phyloP scores from a whole-genome alignment of 1,284 basidiomycete genomes.

The Boletus sp. region DNA sequence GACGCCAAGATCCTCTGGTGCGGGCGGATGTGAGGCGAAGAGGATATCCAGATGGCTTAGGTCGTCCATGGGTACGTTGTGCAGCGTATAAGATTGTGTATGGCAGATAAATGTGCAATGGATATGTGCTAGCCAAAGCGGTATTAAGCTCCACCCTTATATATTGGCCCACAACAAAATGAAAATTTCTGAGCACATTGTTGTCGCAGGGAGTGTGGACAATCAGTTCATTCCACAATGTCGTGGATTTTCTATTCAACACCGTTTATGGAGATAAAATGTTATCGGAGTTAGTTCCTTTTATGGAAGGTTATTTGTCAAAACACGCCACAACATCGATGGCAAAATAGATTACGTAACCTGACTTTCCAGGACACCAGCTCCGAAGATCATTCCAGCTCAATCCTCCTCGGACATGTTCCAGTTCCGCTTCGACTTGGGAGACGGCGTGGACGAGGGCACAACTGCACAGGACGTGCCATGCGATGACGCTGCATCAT shows the following conservation, averaged over 20 bases:
- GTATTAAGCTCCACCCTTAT: background rate
- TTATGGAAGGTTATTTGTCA: background rate
- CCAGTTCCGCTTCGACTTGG: slow-evolving; percentile 58
- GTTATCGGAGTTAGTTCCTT: too few species aligned
- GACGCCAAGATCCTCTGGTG: background rate
- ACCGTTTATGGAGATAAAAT: slow-evolving; percentile 4
- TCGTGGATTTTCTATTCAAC: slow-evolving; percentile 5
- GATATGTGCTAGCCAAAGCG: background rate
- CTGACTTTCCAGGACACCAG: background rate
- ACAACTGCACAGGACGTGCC: background rate
- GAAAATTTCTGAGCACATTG: background rate
- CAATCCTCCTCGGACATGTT: slow-evolving; percentile 33
- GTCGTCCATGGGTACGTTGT: slow-evolving; percentile 14
- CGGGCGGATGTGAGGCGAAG: background rate
- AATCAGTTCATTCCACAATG: too few species aligned
- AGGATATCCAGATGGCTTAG: background rate
- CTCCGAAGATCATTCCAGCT: background rate
- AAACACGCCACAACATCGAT: background rate
- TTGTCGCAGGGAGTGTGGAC: background rate
- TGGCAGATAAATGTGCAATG: background rate
- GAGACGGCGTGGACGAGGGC: slow-evolving; percentile 39
- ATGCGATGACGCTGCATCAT: slow-evolving; percentile 5
- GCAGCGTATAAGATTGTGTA: background rate
- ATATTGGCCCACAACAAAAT: background rate
- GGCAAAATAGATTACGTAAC: slow-evolving; percentile 1